Conservation (phyloP, 1,284 basidiomycete genomes). For the Retiboletus flavoniger region DNA sequence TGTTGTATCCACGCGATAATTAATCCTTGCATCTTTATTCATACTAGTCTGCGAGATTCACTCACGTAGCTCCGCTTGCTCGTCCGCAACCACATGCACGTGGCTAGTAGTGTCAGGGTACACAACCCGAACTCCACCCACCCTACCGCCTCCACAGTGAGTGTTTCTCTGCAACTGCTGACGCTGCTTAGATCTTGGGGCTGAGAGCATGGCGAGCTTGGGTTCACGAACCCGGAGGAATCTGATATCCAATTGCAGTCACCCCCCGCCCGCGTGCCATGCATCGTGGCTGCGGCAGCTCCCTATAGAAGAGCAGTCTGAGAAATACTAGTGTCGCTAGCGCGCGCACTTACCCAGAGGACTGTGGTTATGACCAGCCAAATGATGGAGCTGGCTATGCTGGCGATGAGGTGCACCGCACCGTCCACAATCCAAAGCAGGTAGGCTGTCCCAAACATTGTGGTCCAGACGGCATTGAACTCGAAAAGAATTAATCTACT, state of each 20-base stretch:
- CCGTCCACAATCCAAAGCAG: slow-evolving; percentile 68
- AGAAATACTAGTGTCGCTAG: not conserved
- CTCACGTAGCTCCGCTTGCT: slow-evolving; percentile 46
- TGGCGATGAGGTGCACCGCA: slow-evolving; percentile 63
- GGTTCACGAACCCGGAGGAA: slow-evolving; percentile 47
- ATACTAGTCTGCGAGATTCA: slow-evolving; percentile 42
- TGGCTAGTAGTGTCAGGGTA: slow-evolving; percentile 53
- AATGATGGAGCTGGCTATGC: slow-evolving; percentile 70
- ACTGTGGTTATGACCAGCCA: slow-evolving; percentile 65
- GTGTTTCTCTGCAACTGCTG: slow-evolving; percentile 61
- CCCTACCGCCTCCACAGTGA: slow-evolving; percentile 70
- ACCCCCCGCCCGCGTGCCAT: slow-evolving; percentile 55
- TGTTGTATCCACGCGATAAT: slow-evolving; percentile 23
- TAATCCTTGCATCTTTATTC: slow-evolving; percentile 22
- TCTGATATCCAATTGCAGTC: slow-evolving; percentile 53
- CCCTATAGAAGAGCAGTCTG: slow-evolving; percentile 44
- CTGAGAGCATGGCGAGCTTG: slow-evolving; percentile 23
- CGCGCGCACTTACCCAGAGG: slow-evolving; percentile 53
- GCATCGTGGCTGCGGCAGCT: slow-evolving; percentile 62
- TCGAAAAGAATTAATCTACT: slow-evolving; percentile 58
- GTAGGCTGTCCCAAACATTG: slow-evolving; percentile 64
- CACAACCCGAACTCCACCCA: slow-evolving; percentile 76
- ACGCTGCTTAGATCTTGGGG: slow-evolving; percentile 24
- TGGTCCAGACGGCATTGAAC: slow-evolving; percentile 72
- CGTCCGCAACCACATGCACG: slow-evolving; percentile 59